phyloP scores from a whole-genome alignment of 2,329 filamentous ascomycete species.

The Xylariaceae sp. region DNA sequence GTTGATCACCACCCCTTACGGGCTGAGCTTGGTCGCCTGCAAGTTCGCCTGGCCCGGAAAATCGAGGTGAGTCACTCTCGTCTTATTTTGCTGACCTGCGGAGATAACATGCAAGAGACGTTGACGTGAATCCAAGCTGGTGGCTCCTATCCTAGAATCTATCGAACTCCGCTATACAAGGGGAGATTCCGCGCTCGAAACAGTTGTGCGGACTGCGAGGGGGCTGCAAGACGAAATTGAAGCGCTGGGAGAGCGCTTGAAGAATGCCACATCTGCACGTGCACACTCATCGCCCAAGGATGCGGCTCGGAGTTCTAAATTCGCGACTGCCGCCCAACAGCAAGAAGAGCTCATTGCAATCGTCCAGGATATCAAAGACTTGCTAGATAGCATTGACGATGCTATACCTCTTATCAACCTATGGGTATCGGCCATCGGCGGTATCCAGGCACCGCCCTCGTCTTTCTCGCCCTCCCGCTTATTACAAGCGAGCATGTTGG shows the following conservation, averaged over 20 bases:
- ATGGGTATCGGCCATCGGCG: constrained; percentile 89
- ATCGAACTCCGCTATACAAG: constrained; percentile 42
- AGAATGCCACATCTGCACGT: constrained; percentile 54
- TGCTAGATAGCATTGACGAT: constrained; percentile 79
- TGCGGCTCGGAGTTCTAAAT: constrained; percentile 41
- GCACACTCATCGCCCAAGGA: constrained; percentile 47
- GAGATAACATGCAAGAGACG: background rate
- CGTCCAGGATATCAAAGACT: constrained; percentile 65
- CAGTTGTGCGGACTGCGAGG: constrained; percentile 77
- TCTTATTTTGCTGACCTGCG: background rate
- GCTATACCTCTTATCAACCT: constrained; percentile 88
- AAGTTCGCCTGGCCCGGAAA: constrained; percentile 73
- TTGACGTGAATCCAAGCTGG: constrained; percentile 23
- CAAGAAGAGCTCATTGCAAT: constrained; percentile 64
- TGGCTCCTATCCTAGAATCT: constrained; percentile 31
- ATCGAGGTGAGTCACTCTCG: constrained; percentile 57
- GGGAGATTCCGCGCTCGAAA: constrained; percentile 64
- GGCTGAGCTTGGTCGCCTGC: constrained; percentile 63
- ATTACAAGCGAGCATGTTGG: constrained; percentile 85
- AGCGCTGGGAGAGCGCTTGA: constrained; percentile 67
- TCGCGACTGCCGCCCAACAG: constrained; percentile 50
- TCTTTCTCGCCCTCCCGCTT: constrained; percentile 86
- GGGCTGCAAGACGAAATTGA: constrained; percentile 79
- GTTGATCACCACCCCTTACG: constrained; percentile 67
- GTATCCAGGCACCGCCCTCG: constrained; percentile 72